A percentile compares a stretch with the other conserved stretches of the same genome.
These are phyloP conservation scores for Sarocladiaceae sp. DNA, from an alignment of 2,329 filamentous ascomycete species.

Conservation along the genomic window DNA sequence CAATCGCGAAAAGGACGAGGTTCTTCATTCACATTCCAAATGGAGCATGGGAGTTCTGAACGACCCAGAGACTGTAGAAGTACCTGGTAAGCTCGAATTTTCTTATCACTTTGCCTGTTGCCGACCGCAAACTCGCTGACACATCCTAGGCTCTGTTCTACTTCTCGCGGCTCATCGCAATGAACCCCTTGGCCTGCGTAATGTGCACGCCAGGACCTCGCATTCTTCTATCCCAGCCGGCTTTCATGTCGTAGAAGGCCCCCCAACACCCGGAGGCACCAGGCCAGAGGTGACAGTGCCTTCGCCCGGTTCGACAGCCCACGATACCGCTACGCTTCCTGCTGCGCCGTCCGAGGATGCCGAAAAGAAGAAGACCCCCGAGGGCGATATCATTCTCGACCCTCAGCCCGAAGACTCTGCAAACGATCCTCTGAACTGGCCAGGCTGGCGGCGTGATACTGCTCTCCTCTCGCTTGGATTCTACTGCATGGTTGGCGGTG, in stretches of 20 bases:
- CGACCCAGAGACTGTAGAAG: slow-evolving; percentile 74
- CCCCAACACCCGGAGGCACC: slow-evolving; percentile 21
- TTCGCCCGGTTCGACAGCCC: background rate
- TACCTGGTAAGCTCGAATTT: slow-evolving; percentile 57
- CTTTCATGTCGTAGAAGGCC: slow-evolving; percentile 28
- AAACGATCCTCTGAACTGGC: slow-evolving; percentile 94
- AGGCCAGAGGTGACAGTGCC: background rate
- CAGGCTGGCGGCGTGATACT: slow-evolving; percentile 68
- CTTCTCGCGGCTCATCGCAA: slow-evolving; percentile 50
- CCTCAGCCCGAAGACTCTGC: slow-evolving; percentile 86
- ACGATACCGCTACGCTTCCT: background rate
- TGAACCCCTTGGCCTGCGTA: slow-evolving; percentile 52
- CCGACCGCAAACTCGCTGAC: slow-evolving; percentile 6
- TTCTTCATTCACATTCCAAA: slow-evolving; percentile 23
- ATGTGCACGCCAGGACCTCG: slow-evolving; percentile 50
- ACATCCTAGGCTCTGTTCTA: slow-evolving; percentile 51
- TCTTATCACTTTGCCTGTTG: background rate
- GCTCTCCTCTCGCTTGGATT: slow-evolving; percentile 79
- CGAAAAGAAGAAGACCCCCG: slow-evolving; percentile 67
- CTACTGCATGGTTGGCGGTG: slow-evolving; percentile 89
- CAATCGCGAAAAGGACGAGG: slow-evolving; percentile 8
- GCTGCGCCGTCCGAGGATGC: slow-evolving; percentile 18
- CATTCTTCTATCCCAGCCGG: slow-evolving; percentile 50
- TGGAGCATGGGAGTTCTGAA: slow-evolving; percentile 77
- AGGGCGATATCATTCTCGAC: slow-evolving; percentile 80